Evolutionary conservation across 768 basidiomycete species (phyloP), one percentile per base, ranked within the genome.

Genomic region (Pleurotus salmoneostramineus): DNA sequence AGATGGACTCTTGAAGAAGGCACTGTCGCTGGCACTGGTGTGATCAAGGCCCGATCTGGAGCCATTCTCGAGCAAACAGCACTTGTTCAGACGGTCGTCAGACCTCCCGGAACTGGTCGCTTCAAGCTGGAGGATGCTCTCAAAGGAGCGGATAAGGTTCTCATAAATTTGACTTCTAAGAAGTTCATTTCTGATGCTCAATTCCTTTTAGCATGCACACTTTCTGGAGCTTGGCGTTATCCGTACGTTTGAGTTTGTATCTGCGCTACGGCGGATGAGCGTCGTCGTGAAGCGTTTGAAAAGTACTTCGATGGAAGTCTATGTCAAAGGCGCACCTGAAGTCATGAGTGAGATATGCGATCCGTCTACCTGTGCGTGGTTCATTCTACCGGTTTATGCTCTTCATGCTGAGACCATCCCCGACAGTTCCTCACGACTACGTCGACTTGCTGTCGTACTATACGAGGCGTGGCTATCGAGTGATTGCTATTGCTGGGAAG

Each of bases 251-350:
- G 97, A 99, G 66, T 99, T 99, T 67, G 92, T 96, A 2, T 97
- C 96, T 6, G 79, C 90, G 3, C 78, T 98, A 17, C 83, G 97
- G 31, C 78, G 97, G 52, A 99, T 99, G 96, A 97, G 95, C 61
- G 97, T 99, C 31, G 85, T 99, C 54, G 96, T 98, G 65, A 99
- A 98, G 71, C 81, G 93, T 52, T 81, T 99, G 55, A 97, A 90
- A 70, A 95, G 95, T 62, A 84, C 73, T 55, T 93, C 91, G 69
- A 98, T 99, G 94, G 97, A 99, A 68, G 80, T 98, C 8, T 98
- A 98, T 68, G 95, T 95, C 65, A 99, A 99, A 68, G 97, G 97
- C n/a, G 97, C 97, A 1, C 97, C 97, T 0, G 97, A 99, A 71
- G 93, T 98, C 57, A 98, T 99, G 95, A 70, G 74, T 5, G 95